Evolutionary conservation across 2,329 filamentous ascomycete genomes (phyloP).

Genomic region (Pseudogymnoascus destructans): DNA sequence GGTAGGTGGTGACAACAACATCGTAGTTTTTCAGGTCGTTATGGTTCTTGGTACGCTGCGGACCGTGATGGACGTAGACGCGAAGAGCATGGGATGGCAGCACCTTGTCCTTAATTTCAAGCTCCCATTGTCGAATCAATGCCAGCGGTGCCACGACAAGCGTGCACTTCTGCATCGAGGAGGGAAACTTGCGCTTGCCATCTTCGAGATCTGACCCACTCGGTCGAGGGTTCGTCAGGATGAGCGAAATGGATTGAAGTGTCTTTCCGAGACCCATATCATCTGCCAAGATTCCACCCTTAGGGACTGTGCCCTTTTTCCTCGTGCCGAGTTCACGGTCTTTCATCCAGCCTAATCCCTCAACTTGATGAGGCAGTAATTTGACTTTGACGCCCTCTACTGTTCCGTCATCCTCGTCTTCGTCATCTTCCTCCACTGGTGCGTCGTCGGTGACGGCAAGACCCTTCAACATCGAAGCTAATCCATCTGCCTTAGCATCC

Average conservation of each 20-base stretch:
- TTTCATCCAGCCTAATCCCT: slow-evolving; percentile 90
- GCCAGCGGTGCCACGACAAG: slow-evolving; percentile 87
- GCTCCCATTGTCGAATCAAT: slow-evolving; percentile 93
- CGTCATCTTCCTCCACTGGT: slow-evolving; percentile 32
- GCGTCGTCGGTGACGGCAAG: slow-evolving; percentile 35
- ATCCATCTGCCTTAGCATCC: slow-evolving; percentile 22
- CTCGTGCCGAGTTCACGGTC: slow-evolving; percentile 78
- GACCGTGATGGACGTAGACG: slow-evolving; percentile 84
- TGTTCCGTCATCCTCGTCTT: slow-evolving; percentile 45
- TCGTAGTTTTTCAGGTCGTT: slow-evolving; percentile 74
- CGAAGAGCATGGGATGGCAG: slow-evolving; percentile 54
- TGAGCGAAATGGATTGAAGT: slow-evolving; percentile 78
- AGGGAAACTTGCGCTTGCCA: slow-evolving; percentile 54
- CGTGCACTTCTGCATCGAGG: slow-evolving; percentile 61
- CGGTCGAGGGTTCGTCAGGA: slow-evolving; percentile 70
- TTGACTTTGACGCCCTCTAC: slow-evolving; percentile 78
- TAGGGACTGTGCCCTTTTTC: slow-evolving; percentile 60
- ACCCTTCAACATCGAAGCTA: slow-evolving; percentile 27
- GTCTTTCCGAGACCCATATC: slow-evolving; percentile 98
- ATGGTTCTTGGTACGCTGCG: slow-evolving; percentile 66
- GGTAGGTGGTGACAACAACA: slow-evolving; percentile 94
- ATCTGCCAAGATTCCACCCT: slow-evolving; percentile 89
- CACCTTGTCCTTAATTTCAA: slow-evolving; percentile 78
- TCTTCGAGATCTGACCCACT: slow-evolving; percentile 42
- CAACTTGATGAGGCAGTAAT: slow-evolving; percentile 83